Base-by-base conservation (phyloP, 805 yeast species). In the Starmerella roubikii region DNA sequence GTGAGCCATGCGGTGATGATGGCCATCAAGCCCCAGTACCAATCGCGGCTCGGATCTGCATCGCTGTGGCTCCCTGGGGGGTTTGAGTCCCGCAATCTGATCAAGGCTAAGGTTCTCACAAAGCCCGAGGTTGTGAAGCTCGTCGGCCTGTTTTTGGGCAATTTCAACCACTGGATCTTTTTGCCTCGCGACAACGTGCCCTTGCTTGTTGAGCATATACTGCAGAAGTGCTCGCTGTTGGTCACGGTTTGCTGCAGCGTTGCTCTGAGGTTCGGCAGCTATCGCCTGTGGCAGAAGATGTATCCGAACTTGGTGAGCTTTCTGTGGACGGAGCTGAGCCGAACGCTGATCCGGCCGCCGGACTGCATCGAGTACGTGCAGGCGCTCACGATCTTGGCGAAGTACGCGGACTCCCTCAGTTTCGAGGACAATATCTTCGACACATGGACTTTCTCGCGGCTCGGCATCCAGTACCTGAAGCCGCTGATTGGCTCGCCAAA, bases 131-230 rank as follows among this genome's bases (percentile, higher is more conserved):
- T 73, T 0, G 47, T 66, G 6, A 61, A 62, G 15, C 56, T 79
- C 29, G 57, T 80, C 46, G 66, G 65, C 38, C 69, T 68, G 34
- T 81, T 80, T 53, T 61, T 78, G 31, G 71, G 74, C 35, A 67
- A 78, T 50, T 80, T 76, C 52, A 83, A 85, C 4, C 65, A 83
- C 23, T 81, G 93, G 93, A 74, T 78, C 3, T 72, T 80, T 38
- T 72, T 80, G 36, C 84, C 86, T 0, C 67, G 68, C 23, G 61
- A 60, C 12, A 53, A 74, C 4, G 66, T 76, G 0, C 67, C 60
- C 16, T 61, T 59, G 26, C 59, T 80, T 18, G 60, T 78, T 9
- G 66, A 62, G 4, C 55, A 68, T 25, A 63, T 79, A 30, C 42
- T 52, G 19, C 49, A 49, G 13, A 63, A 66, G 28, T 74, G 81